Base-by-base conservation (phyloP, 2,329 filamentous ascomycete genomes). In the Aspergillus tamarii region DNA sequence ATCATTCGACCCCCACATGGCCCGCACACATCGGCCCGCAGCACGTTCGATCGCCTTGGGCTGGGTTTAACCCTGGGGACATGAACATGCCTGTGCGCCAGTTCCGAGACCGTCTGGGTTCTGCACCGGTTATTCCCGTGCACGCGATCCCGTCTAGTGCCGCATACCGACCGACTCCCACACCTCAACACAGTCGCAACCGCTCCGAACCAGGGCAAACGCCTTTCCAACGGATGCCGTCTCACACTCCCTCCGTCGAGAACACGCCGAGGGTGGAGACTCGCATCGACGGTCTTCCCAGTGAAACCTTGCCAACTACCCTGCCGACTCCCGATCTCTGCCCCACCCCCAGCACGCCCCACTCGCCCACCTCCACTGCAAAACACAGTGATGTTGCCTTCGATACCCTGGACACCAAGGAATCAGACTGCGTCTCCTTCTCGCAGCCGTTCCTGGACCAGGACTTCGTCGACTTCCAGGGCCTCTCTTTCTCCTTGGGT, bases 101-200 rank as follows among this genome's bases (percentile, higher is more conserved):
- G 67, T 78, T 76, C 68, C 66, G 76, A 60, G 73, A 77, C 50
- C 75, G 76, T 5, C 63, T 78, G 39, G 73, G 70, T 6, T 77
- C 75, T 19, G 74, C 75, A 7, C 76, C 76, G 0, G 74, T 77
- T 39, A 65, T 77, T 26, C 70, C 73, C 14, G 50, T 75, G 39
- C 72, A 62, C 58, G 64, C 56, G 36, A 52, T 73, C 57, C 21
- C 69, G 63, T 56, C 70, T 61, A 69, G 36, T 64, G 64, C 61
- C 66, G 68, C 60, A 32, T 71, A 68, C 39, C 71, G 73, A 54
- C 69, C 71, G 16, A 61, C 59, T 34, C 26, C 34, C 6, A 14
- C n/a, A 1, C 56, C 64, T 36, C 69, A 70, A 46, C 69, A 72
- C 56, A 60, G 62, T 16, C 65, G 68, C 11, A 66, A 67, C 57